Evolutionary conservation across 768 basidiomycete species (phyloP).

Genomic region (Agaricus subrufescens): DNA sequence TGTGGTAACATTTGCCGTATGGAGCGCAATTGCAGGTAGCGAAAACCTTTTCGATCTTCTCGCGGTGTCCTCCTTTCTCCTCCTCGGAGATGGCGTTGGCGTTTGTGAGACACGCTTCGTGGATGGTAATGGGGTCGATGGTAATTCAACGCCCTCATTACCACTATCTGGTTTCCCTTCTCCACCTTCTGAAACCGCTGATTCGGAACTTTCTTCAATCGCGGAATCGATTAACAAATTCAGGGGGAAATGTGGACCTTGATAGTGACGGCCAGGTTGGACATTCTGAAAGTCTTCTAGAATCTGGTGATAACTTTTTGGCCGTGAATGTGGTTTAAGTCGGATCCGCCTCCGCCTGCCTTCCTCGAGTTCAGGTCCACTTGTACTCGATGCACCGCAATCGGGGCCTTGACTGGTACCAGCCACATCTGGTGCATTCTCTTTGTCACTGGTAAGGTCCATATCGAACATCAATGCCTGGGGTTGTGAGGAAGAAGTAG

Average conservation of each 20-base stretch:
- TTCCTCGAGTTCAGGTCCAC: slow-evolving; percentile 12
- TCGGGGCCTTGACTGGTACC: neutral
- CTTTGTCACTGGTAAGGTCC: slow-evolving; percentile 19
- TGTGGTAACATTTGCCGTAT: slow-evolving; percentile 66
- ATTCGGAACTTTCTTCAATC: slow-evolving; percentile 10
- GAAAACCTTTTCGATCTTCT: slow-evolving; percentile 69
- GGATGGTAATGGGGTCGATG: slow-evolving; percentile 15
- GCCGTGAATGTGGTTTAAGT: slow-evolving; percentile 37
- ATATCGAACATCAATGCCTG: slow-evolving; percentile 47
- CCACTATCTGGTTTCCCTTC: neutral
- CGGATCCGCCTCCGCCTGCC: slow-evolving; percentile 23
- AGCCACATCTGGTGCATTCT: slow-evolving; percentile 6
- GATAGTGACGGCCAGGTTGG: slow-evolving; percentile 11
- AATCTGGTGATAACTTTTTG: slow-evolving; percentile 64
- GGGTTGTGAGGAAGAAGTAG: slow-evolving; percentile 26
- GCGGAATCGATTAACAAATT: slow-evolving; percentile 1
- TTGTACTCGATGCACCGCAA: slow-evolving; percentile 2
- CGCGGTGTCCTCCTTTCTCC: slow-evolving; percentile 53
- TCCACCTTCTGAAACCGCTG: slow-evolving; percentile 14
- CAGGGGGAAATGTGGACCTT: neutral
- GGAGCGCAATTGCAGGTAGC: slow-evolving; percentile 70
- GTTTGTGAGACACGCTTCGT: slow-evolving; percentile 17
- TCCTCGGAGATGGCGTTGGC: slow-evolving; percentile 21
- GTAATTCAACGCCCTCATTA: slow-evolving; percentile 5
- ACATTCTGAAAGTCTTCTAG: slow-evolving; percentile 51